These are phyloP conservation scores for Pedinophyceae sp. DNA, from an alignment of 139 green algal genomes.

Conservation along the genomic window DNA sequence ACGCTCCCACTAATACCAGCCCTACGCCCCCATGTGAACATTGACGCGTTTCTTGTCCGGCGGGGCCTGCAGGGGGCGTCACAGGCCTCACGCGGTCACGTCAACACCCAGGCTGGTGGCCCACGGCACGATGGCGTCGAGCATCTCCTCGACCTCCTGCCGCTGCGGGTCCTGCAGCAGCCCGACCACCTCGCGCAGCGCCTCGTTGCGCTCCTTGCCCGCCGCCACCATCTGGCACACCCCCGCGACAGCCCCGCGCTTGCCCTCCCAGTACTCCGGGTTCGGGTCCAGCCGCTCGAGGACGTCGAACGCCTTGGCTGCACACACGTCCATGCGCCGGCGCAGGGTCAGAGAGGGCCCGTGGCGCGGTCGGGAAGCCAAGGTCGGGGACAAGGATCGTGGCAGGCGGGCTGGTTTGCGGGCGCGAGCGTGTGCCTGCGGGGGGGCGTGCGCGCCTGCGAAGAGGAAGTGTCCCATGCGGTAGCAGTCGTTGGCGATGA, in stretches of 20 bases:
- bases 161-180: not conserved
- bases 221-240: conserved; percentile 41
- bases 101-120: no score
- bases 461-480: conserved; percentile 56
- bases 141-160: not conserved
- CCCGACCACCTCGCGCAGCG: not conserved
- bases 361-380: no score
- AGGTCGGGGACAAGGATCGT: not conserved
- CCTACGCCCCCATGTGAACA: no score
- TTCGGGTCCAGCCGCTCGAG: conserved; percentile 52
- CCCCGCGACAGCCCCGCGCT: conserved; percentile 25
- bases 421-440: not conserved
- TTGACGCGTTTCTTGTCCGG: no score
- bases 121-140: not conserved
- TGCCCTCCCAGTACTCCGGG: conserved; percentile 57
- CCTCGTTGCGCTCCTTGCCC: conserved; percentile 7
- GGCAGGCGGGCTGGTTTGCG: no score
- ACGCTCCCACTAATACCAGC: no score
- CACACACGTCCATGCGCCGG: no score
- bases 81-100: no score
- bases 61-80: no score
- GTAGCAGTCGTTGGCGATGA: conserved; percentile 71
- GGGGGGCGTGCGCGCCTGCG: conserved; percentile 21
- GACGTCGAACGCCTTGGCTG: conserved; percentile 47
- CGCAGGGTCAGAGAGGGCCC: no score